Evolutionary conservation across 306 rosid species (phyloP), one percentile per base, ranked within the genome.

Genomic region (Clitoria ternatea): DNA sequence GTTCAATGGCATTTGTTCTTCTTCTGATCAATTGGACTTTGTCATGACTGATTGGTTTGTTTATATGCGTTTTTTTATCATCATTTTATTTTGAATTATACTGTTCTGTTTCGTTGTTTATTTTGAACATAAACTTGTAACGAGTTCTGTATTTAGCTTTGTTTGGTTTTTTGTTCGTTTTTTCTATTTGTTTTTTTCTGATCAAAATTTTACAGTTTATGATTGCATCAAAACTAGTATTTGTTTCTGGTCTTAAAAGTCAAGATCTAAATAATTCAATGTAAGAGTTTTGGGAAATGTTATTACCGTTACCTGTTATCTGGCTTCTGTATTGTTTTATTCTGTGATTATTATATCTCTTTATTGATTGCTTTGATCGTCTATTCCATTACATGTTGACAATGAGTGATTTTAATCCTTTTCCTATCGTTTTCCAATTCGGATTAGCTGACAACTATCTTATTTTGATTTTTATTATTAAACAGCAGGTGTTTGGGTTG

Each of bases 1-100:
- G 74, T 74, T 75, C 27, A 79, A 83, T 62, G 69, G 52, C 72
- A 42, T 83, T 82, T 61, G 69, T 73, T 78, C 26, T 70, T 62
- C 24, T 68, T 68, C 26, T 74, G 77, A 78, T 78, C 74, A 76
- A 54, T 61, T 40, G 47, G 69, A 32, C 69, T 77, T 74, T 61
- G 36, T 27, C 27, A 24, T 79, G 56, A 68, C 78, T 75, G 69
- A 68, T 75, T 78, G 73, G 35, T 79, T 22, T 59, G 78, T 74
- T 5, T 64, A 12, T 63, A 27, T 50, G 19, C 61, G 6, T 17
- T 4, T 69, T 4, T 20, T 14, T 65, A 42, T 54, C 36, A 17
- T 42, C n/a, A 17, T 55, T 69, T 69, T 26, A 39, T 72, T 80
- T 66, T 64, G 14, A 65, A 54, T 61, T 42, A 6, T 44, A 32